These are phyloP conservation scores for Pyrus communis DNA, from an alignment of 306 rosid species.

Conservation along the genomic window DNA sequence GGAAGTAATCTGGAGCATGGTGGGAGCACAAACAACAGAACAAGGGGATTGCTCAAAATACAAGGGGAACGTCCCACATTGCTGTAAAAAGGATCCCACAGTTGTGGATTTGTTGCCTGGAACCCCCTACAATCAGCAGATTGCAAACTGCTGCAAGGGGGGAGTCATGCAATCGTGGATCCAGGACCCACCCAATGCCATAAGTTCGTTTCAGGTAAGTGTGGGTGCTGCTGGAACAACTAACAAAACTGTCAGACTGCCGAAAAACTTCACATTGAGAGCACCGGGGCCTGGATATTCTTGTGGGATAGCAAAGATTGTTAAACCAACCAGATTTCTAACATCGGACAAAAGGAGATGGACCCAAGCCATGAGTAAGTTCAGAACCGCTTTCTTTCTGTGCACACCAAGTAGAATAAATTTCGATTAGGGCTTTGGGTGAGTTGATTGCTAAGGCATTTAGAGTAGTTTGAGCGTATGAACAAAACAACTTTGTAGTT, in stretches of 20 bases:
- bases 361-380: conserved; percentile 92
- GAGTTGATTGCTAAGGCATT: neutral
- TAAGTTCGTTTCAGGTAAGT: conserved; percentile 83
- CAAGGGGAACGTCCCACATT: conserved; percentile 74
- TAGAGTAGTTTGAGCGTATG: neutral
- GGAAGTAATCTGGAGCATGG: conserved; percentile 91
- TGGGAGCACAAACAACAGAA: conserved; percentile 85
- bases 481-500: neutral
- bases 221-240: conserved; percentile 94
- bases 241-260: conserved; percentile 73
- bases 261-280: conserved; percentile 69
- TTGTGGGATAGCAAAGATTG: conserved; percentile 74
- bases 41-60: conserved; percentile 93
- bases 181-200: conserved; percentile 68
- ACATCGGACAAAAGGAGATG: conserved; percentile 68
- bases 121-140: conserved; percentile 90
- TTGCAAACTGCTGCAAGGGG: conserved; percentile 93
- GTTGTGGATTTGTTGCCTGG: conserved; percentile 92
- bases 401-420: neutral
- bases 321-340: conserved; percentile 50
- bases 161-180: conserved; percentile 79
- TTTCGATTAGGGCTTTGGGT: neutral
- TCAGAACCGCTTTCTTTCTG: neutral
- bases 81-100: conserved; percentile 78
- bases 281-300: conserved; percentile 92